These are phyloP conservation scores for Talaromyces marneffei DNA, from an alignment of 2,329 filamentous ascomycete species.

Conservation along the genomic window DNA sequence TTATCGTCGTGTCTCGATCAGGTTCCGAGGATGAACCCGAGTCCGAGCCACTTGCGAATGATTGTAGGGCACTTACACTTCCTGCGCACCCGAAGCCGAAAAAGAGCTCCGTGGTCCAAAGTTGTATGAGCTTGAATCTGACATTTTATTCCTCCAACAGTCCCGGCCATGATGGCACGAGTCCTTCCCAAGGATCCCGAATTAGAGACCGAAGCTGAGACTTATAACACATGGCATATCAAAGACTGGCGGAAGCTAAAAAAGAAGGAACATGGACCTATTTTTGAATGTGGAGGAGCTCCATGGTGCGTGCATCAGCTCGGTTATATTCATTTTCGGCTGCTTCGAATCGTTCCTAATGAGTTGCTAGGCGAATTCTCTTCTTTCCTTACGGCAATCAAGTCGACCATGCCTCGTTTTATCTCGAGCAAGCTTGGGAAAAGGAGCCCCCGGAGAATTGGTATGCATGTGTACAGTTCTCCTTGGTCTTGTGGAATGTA, in stretches of 20 bases:
- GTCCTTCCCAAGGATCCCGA: conserved; percentile 73
- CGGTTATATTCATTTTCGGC: neutral
- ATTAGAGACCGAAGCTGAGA: conserved; percentile 71
- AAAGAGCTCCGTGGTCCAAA: conserved; percentile 10
- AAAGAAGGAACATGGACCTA: conserved; percentile 79
- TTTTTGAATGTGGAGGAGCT: conserved; percentile 77
- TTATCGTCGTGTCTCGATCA: conserved; percentile 57
- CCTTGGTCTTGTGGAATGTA: conserved; percentile 87
- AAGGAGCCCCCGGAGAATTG: conserved; percentile 76
- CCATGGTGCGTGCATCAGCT: conserved; percentile 63
- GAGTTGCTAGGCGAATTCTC: conserved; percentile 68
- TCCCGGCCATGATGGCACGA: conserved; percentile 77
- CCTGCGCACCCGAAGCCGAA: neutral
- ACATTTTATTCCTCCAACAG: conserved; percentile 38
- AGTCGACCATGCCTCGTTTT: conserved; percentile 87
- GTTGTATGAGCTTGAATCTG: conserved; percentile 1
- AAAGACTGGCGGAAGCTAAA: conserved; percentile 70
- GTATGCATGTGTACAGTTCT: conserved; percentile 95
- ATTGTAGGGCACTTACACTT: conserved; percentile 40
- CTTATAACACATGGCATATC: conserved; percentile 78
- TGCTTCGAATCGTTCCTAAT: neutral
- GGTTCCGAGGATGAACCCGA: conserved; percentile 53
- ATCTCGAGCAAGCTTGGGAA: conserved; percentile 90
- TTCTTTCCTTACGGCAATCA: conserved; percentile 96
- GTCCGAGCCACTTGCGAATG: conserved; percentile 53